These are phyloP conservation scores for Raphidocelis subcapitata DNA, from an alignment of 139 green algal genomes.

Conservation along the genomic window DNA sequence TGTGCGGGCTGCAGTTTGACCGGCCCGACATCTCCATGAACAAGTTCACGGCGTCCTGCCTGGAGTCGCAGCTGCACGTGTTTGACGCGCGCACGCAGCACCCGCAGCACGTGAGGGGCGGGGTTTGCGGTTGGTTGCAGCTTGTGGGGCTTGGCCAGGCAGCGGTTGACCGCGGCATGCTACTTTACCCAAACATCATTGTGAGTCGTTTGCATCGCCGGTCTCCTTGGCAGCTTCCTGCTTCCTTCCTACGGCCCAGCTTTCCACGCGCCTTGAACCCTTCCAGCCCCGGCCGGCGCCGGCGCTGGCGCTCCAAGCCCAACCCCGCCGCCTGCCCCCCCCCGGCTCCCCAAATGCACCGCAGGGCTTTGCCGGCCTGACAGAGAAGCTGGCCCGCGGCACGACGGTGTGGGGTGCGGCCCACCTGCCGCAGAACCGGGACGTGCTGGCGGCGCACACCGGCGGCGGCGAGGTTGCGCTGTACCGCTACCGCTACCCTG, in stretches of 20 bases:
- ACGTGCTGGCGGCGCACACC: constrained; percentile 64
- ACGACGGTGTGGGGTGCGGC: constrained; percentile 76
- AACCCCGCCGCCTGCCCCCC: too few relatives aligned
- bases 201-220: too few relatives aligned
- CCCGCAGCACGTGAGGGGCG: constrained; percentile 32
- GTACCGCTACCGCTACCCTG: constrained; percentile 92
- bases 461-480: constrained; percentile 84
- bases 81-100: constrained; percentile 86
- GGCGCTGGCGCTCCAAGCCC: too few relatives aligned
- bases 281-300: too few relatives aligned
- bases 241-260: too few relatives aligned
- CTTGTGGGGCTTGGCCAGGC: too few relatives aligned
- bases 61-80: constrained; percentile 83
- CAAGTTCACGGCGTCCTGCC: constrained; percentile 84
- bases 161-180: too few relatives aligned
- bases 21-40: constrained; percentile 94
- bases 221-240: too few relatives aligned
- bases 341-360: too few relatives aligned
- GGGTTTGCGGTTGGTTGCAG: background rate
- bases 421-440: constrained; percentile 87
- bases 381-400: constrained; percentile 48
- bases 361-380: constrained; percentile 72
- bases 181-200: background rate
- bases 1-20: constrained; percentile 90
- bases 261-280: too few relatives aligned